phyloP scores from a whole-genome alignment of 169 alveolate genomes.

The Cryptosporidium meleagridis region DNA sequence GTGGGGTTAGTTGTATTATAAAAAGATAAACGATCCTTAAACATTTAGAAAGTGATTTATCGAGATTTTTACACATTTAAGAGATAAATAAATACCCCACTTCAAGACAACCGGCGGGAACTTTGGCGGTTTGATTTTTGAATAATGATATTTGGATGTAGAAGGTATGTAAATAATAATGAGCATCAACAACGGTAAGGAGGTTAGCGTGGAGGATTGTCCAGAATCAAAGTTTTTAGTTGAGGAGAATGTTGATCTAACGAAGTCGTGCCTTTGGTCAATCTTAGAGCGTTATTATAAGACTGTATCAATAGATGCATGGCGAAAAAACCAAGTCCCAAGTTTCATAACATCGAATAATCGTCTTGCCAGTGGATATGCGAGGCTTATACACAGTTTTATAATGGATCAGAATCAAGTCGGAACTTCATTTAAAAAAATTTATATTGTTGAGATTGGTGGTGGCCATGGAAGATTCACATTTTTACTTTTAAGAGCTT shows the following conservation, averaged over 20 bases:
- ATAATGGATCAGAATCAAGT: slow-evolving; percentile 81
- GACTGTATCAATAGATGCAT: slow-evolving; percentile 84
- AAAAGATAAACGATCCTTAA: neutral
- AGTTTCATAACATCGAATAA: slow-evolving; percentile 86
- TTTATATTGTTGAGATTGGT: slow-evolving; percentile 82
- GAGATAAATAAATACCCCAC: slow-evolving; percentile 7
- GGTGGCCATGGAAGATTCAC: slow-evolving; percentile 88
- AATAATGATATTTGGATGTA: neutral
- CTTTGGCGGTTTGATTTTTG: neutral
- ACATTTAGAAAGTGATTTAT: neutral
- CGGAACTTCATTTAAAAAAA: slow-evolving; percentile 75
- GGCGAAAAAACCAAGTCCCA: slow-evolving; percentile 86
- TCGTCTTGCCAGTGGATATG: slow-evolving; percentile 85
- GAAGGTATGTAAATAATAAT: neutral
- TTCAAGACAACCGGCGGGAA: neutral
- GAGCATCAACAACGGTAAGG: slow-evolving; percentile 79
- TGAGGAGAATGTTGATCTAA: slow-evolving; percentile 79
- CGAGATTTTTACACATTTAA: neutral
- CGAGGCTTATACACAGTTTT: slow-evolving; percentile 83
- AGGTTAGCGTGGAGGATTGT: slow-evolving; percentile 83
- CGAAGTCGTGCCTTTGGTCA: slow-evolving; percentile 84
- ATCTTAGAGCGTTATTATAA: slow-evolving; percentile 83
- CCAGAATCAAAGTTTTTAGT: slow-evolving; percentile 83
- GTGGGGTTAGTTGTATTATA: too few relatives aligned
- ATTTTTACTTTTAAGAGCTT: slow-evolving; percentile 82